Percentiles rank a stretch among this genome's conserved stretches.
phyloP scores from a whole-genome alignment of 352 stramenopile species.

The Phytophthora fragariae region DNA sequence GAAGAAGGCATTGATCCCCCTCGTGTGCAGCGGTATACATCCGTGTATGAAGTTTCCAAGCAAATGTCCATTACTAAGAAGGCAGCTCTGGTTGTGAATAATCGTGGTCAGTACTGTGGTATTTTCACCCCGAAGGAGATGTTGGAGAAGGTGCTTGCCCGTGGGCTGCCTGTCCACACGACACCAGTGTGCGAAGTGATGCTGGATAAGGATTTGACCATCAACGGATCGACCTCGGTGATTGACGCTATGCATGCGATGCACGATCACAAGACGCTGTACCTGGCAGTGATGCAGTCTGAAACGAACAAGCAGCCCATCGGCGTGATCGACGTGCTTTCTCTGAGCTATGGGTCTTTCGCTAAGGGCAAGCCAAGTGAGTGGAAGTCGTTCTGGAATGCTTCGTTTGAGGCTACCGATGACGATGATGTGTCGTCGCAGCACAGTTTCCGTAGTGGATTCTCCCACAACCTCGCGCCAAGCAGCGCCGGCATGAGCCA shows the following conservation, averaged over 20 bases:
- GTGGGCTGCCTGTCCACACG: slow-evolving; percentile 91
- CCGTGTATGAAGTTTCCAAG: slow-evolving; percentile 93
- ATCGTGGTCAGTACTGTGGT: slow-evolving; percentile 93
- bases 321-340: slow-evolving; percentile 88
- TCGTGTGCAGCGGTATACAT: slow-evolving; percentile 89
- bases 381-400: slow-evolving; percentile 92
- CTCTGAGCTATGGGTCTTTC: slow-evolving; percentile 89
- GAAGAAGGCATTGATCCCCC: slow-evolving; percentile 80
- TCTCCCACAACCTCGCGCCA: slow-evolving; percentile 62
- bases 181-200: slow-evolving; percentile 95
- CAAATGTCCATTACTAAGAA: slow-evolving; percentile 96
- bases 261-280: slow-evolving; percentile 90
- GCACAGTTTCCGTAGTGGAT: slow-evolving; percentile 82
- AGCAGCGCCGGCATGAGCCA: slow-evolving; percentile 50
- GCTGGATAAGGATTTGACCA: slow-evolving; percentile 77
- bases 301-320: slow-evolving; percentile 71
- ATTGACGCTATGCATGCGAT: slow-evolving; percentile 91
- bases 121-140: slow-evolving; percentile 99
- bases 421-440: slow-evolving; percentile 85
- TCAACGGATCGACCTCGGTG: slow-evolving; percentile 73
- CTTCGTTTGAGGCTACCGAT: slow-evolving; percentile 79
- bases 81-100: slow-evolving; percentile 95
- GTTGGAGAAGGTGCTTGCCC: slow-evolving; percentile 95
- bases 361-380: slow-evolving; percentile 88
- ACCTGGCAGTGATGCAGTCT: slow-evolving; percentile 83